phyloP scores from a whole-genome alignment of 495 filamentous ascomycete genomes.

The Penicillium cosmopolitanum region DNA sequence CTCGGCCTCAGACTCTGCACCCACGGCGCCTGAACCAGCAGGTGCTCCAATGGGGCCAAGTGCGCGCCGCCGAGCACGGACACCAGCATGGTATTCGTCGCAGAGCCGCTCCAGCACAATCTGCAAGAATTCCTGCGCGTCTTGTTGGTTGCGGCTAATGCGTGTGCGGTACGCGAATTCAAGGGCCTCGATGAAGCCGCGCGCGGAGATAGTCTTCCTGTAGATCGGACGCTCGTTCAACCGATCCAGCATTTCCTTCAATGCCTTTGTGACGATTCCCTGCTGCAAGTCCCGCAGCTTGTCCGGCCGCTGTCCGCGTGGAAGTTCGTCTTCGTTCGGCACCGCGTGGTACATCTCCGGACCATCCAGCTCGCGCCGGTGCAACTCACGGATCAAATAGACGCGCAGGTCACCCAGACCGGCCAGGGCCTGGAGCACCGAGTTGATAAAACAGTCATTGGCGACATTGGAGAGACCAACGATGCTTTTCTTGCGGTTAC shows the following conservation, averaged over 20 bases:
- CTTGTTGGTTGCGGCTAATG: constrained; percentile 93
- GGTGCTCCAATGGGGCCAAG: constrained; percentile 23
- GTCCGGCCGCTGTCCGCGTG: constrained; percentile 52
- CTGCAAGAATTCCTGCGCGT: constrained; percentile 98
- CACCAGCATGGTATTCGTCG: constrained; percentile 90
- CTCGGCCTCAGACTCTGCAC: constrained; percentile 19
- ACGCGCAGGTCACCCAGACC: constrained; percentile 88
- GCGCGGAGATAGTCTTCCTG: constrained; percentile 90
- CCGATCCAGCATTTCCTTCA: constrained; percentile 91
- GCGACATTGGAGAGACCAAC: constrained; percentile 90
- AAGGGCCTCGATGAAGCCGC: constrained; percentile 73
- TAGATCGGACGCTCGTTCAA: constrained; percentile 94
- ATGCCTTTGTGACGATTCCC: constrained; percentile 79
- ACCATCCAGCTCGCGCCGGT: constrained; percentile 78
- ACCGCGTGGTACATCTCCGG: constrained; percentile 67
- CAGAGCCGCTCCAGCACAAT: constrained; percentile 88
- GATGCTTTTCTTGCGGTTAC: constrained; percentile 77
- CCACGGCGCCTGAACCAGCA: constrained; percentile 20
- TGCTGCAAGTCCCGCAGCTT: constrained; percentile 75
- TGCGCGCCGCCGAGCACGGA: constrained; percentile 61
- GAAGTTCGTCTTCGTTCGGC: constrained; percentile 48
- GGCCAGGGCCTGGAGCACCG: constrained; percentile 91
- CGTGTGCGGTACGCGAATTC: constrained; percentile 86
- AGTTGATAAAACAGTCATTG: constrained; percentile 99
- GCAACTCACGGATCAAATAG: constrained; percentile 86